Conservation (phyloP, 1,284 basidiomycete species). For the Agroathelia rolfsii region DNA sequence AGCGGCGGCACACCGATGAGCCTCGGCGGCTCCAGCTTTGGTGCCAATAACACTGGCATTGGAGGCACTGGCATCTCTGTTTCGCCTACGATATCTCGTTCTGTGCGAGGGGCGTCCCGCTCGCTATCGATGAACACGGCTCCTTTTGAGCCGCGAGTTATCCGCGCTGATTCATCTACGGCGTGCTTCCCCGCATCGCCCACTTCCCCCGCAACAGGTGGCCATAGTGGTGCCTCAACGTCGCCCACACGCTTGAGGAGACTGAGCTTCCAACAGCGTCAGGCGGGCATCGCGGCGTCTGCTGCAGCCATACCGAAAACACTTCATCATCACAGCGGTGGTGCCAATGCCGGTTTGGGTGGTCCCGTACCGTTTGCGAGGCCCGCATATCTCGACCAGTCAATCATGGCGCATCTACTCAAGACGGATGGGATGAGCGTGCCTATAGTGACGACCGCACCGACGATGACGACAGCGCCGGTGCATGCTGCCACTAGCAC, state of each 20-base stretch:
- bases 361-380: conserved; percentile 40
- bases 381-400: conserved; percentile 67
- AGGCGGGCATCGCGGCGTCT: too few relatives aligned
- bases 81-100: too few relatives aligned
- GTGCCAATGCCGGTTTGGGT: too few relatives aligned
- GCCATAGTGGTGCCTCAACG: too few relatives aligned
- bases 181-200: conserved; percentile 25
- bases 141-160: conserved; percentile 53
- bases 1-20: too few relatives aligned
- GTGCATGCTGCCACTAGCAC: conserved; percentile 14
- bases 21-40: too few relatives aligned
- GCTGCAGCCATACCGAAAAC: conserved; percentile 12
- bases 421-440: conserved; percentile 30
- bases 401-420: conserved; percentile 57
- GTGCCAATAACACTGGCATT: too few relatives aligned
- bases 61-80: too few relatives aligned
- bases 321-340: too few relatives aligned
- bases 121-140: too few relatives aligned
- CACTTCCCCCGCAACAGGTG: too few relatives aligned
- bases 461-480: conserved; percentile 13
- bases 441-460: conserved; percentile 14
- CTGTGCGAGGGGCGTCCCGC: too few relatives aligned
- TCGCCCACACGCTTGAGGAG: conserved; percentile 36
- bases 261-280: conserved; percentile 30
- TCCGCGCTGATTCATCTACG: conserved; percentile 36